Evolutionary conservation across 345 rosid species (phyloP).

Genomic region (Punica granatum): DNA sequence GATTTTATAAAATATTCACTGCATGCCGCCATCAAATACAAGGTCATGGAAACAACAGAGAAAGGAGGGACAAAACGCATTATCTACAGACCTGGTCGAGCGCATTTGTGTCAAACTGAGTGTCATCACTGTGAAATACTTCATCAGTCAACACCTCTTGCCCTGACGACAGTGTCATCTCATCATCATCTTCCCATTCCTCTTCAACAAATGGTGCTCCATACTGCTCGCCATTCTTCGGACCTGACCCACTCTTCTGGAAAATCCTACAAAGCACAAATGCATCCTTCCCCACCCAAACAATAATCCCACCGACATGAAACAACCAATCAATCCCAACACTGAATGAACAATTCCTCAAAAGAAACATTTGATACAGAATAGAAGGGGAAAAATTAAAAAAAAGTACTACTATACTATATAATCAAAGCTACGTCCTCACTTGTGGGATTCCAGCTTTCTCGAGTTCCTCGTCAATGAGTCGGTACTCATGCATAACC

Average conservation of each 20-base stretch:
- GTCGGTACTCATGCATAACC: slow-evolving; percentile 68
- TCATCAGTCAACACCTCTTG: slow-evolving; percentile 33
- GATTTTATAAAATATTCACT: not conserved
- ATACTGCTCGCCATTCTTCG: slow-evolving; percentile 87
- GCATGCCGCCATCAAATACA: not conserved
- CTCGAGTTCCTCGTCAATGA: slow-evolving; percentile 5
- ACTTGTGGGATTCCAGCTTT: slow-evolving; percentile 9
- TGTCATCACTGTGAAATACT: slow-evolving; percentile 29
- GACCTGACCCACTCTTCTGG: slow-evolving; percentile 92
- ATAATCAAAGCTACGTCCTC: not conserved
- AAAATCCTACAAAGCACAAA: slow-evolving; percentile 85
- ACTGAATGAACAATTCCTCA: not conserved
- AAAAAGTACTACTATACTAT: not conserved
- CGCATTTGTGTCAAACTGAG: slow-evolving; percentile 30
- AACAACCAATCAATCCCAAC: slow-evolving; percentile 10
- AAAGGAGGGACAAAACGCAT: not conserved
- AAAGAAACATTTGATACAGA: not conserved
- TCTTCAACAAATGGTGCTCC: slow-evolving; percentile 92
- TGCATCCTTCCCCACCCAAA: slow-evolving; percentile 44
- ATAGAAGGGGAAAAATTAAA: not conserved
- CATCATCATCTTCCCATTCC: slow-evolving; percentile 81
- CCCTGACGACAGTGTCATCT: slow-evolving; percentile 29
- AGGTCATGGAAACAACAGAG: not conserved
- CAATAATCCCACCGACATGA: not conserved
- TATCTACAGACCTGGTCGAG: slow-evolving; percentile 48